Conservation (phyloP, 75 land plant genomes). For the Azolla pinnata region DNA sequence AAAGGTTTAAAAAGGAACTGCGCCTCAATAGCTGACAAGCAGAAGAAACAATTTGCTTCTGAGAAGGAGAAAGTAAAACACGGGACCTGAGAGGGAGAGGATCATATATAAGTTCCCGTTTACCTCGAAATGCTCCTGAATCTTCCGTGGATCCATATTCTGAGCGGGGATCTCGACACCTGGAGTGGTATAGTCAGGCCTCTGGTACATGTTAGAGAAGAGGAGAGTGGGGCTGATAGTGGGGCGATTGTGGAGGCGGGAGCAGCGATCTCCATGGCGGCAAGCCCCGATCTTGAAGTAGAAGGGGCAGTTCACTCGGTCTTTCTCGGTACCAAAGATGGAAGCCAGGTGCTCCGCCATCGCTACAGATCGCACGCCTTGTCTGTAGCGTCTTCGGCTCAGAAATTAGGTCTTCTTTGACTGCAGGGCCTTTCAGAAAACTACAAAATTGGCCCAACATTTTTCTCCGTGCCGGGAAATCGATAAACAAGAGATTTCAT, state of each 20-base stretch:
- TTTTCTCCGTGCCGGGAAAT: no score
- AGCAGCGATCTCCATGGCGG: slow-evolving; percentile 37
- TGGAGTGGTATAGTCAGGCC: slow-evolving; percentile 33
- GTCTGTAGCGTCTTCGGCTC: no score
- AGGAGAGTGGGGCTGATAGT: slow-evolving; percentile 34
- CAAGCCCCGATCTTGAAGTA: slow-evolving; percentile 38
- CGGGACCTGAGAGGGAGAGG: neutral
- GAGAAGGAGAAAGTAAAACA: neutral
- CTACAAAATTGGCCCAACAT: no score
- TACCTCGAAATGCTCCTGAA: slow-evolving; percentile 39
- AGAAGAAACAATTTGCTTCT: neutral
- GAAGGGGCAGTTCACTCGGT: slow-evolving; percentile 34
- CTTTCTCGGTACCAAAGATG: slow-evolving; percentile 39
- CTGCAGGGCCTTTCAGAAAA: no score
- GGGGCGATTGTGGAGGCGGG: slow-evolving; percentile 30
- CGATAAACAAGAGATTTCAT: no score
- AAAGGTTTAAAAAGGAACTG: no score
- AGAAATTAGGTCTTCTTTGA: no score
- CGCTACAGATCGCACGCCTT: neutral
- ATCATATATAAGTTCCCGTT: neutral
- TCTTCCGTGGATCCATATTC: slow-evolving; percentile 28
- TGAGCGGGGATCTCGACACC: slow-evolving; percentile 33
- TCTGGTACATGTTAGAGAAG: slow-evolving; percentile 36
- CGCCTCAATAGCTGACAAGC: no score
- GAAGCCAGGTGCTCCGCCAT: slow-evolving; percentile 41